Evolutionary conservation across 768 basidiomycete genomes (phyloP).

Genomic region (Termitomyces sp.): DNA sequence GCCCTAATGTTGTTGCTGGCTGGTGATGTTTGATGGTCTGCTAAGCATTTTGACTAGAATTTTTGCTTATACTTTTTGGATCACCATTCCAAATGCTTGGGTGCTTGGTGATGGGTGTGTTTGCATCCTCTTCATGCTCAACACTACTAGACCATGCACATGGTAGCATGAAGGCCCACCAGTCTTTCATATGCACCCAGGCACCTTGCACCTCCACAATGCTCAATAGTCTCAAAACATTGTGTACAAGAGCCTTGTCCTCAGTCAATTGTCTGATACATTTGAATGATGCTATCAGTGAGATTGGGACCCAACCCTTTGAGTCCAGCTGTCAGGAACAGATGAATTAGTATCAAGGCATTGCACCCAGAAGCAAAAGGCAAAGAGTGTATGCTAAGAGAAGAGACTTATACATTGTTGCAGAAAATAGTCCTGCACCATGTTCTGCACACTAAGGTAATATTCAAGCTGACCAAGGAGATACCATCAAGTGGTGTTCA

Average conservation of each 20-base stretch:
- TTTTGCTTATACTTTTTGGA: too few relatives aligned
- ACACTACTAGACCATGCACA: slow-evolving; percentile 49
- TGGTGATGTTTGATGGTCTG: too few relatives aligned
- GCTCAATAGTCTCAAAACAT: slow-evolving; percentile 62
- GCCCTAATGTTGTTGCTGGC: too few relatives aligned
- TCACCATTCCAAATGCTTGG: background rate
- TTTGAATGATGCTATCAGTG: slow-evolving; percentile 82
- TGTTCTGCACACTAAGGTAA: slow-evolving; percentile 86
- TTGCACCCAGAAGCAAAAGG: background rate
- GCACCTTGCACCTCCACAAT: slow-evolving; percentile 65
- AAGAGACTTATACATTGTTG: slow-evolving; percentile 56
- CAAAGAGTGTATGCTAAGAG: background rate
- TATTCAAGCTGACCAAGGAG: slow-evolving; percentile 86
- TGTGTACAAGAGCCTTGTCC: slow-evolving; percentile 55
- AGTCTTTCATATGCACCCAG: slow-evolving; percentile 65
- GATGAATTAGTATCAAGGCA: background rate
- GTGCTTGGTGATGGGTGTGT: background rate
- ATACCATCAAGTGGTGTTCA: slow-evolving; percentile 63
- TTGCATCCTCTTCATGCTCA: background rate
- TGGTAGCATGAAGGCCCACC: slow-evolving; percentile 61
- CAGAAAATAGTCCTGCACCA: slow-evolving; percentile 83
- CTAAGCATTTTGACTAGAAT: too few relatives aligned
- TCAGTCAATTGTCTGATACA: slow-evolving; percentile 66
- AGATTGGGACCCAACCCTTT: slow-evolving; percentile 80
- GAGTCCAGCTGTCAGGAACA: slow-evolving; percentile 69